Evolutionary conservation across 805 yeast species (phyloP).

Genomic region (Wickerhamiella parazyma): DNA sequence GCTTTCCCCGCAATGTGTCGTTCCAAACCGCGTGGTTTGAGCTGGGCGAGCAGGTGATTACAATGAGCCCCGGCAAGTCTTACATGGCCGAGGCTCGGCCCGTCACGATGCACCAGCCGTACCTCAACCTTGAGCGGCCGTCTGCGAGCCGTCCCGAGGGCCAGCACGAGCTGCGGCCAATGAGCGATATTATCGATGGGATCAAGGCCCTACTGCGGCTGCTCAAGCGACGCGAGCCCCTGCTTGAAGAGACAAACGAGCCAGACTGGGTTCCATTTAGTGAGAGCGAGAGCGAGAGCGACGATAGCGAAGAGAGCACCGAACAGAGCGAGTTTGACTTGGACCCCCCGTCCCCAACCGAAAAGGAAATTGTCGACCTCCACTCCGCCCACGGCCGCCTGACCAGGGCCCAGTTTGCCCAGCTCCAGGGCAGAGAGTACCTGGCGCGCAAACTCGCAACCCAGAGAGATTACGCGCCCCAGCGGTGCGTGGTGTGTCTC

Average conservation of each 20-base stretch:
- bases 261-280: background rate
- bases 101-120: background rate
- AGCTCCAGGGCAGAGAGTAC: background rate
- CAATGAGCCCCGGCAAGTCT: background rate
- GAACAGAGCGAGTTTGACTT: background rate
- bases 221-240: background rate
- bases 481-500: conserved; percentile 67
- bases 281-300: conserved; percentile 1
- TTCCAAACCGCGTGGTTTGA: background rate
- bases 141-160: background rate
- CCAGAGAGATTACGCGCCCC: background rate
- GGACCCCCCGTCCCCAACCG: no score
- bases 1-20: background rate
- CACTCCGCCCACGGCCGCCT: background rate
- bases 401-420: background rate
- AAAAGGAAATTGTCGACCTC: background rate
- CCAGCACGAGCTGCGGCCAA: background rate
- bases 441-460: background rate
- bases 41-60: background rate
- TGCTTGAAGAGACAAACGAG: background rate
- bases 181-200: background rate
- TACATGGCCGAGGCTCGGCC: background rate
- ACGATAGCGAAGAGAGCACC: background rate
- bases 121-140: background rate
- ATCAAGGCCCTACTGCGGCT: background rate